These are phyloP conservation scores for Russula sp. DNA, from an alignment of 768 basidiomycete genomes.

Conservation along the genomic window DNA sequence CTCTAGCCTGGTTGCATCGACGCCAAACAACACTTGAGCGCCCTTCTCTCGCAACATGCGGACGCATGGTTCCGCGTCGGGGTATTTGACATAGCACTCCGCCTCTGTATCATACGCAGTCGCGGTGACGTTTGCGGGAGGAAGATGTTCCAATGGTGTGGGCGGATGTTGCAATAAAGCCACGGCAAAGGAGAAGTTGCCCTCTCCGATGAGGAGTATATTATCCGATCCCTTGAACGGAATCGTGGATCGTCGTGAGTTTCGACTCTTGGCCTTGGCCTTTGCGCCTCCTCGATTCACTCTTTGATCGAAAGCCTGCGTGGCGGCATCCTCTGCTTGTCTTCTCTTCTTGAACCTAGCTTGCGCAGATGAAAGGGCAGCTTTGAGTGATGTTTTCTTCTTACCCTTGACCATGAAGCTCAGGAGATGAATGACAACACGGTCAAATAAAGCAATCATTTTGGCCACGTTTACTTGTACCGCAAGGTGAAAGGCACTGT, in stretches of 20 bases:
- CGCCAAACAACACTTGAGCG: conserved; percentile 64
- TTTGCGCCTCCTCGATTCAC: conserved; percentile 34
- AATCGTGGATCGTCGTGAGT: conserved; percentile 41
- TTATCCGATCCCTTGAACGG: conserved; percentile 61
- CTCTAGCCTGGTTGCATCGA: conserved; percentile 80
- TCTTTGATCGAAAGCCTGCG: conserved; percentile 47
- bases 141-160: conserved; percentile 43
- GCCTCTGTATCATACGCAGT: conserved; percentile 81
- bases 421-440: conserved; percentile 15
- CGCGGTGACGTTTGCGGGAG: conserved; percentile 66
- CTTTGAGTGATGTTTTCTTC: conserved; percentile 48
- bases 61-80: conserved; percentile 60
- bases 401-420: conserved; percentile 21
- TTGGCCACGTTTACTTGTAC: conserved; percentile 7
- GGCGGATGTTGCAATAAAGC: conserved; percentile 55
- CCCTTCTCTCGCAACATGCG: conserved; percentile 48
- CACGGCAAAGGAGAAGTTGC: conserved; percentile 88
- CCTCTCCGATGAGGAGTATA: conserved; percentile 84
- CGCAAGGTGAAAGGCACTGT: not conserved
- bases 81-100: conserved; percentile 77
- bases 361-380: conserved; percentile 65
- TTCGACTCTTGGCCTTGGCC: conserved; percentile 34
- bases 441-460: conserved; percentile 11
- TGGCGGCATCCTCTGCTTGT: conserved; percentile 41
- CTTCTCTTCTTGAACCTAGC: conserved; percentile 56